Evolutionary conservation across 352 stramenopile species (phyloP), one percentile per base, ranked within the genome.

Genomic region (Pythium pectinolyticum): DNA sequence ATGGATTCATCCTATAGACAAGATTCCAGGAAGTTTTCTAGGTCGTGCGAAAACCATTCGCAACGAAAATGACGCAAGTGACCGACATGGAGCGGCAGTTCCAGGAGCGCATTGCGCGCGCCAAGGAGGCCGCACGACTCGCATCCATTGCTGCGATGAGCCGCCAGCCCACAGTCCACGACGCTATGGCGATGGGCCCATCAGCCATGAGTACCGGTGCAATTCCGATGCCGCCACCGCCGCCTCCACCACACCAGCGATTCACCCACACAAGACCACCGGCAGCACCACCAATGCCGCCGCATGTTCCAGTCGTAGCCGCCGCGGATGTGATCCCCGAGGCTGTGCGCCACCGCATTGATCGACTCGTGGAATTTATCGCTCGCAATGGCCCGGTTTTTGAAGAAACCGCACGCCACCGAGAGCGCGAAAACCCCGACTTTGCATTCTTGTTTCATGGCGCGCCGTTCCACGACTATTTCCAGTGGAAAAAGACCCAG

Each of bases 321-420:
- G 5, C 62, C n/a, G 25, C 55, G 5, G 39, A 45, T 11, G 25
- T 60, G n/a, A 35, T 84, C 9, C 74, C 80, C n/a, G 56, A 70
- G 3, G 72, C 78, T 28, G 70, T 82, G 1, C 69, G 54, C 12
- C 73, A 86, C 25, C 76, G 80, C 37, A 85, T 89, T 28, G 76
- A 88, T 40, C 63, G 74, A 14, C 71, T 89, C 22, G 63, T 86
- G 34, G 80, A 86, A 45, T 89, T 88, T 45, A 74, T 88, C 30
- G 60, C 62, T 20, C 78, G 80, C 48, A 89, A 89, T 35, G 80
- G 78, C 1, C 46, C 74, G 14, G 74, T 66, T 11, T 88, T 89
- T 43, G 80, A 89, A 67, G 70, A 70, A 20, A 82, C 77, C 2
- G 73, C 67, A 27, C 56, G 56, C 20, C 31, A 78, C 49, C 67